Evolutionary conservation across 257 asterid species (phyloP), one percentile per base, ranked within the genome.

Genomic region (Solanum chaucha): DNA sequence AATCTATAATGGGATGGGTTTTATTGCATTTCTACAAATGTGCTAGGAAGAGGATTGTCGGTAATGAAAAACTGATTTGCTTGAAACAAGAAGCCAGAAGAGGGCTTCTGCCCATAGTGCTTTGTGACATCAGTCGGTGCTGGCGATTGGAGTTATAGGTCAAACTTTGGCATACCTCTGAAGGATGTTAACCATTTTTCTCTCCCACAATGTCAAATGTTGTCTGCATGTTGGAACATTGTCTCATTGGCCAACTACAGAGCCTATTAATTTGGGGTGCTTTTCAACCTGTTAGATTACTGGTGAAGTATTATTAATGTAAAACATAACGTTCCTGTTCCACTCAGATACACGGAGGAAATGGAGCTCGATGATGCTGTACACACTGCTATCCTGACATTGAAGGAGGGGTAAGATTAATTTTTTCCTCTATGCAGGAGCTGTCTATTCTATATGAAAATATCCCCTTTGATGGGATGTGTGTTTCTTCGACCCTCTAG

Each of bases 341-440:
- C 35, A 5, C 36, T 48, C 93, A 97, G 99, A 94, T 97, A 97
- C 84, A 95, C 98, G 2, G 98, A 97, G 88, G 99, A 96, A 86
- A 97, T 95, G 98, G 99, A 97, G 90, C 99, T 97, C 51, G 99
- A 97, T 44, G 99, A 97, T 88, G 99, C 99, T 86, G 99, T 97
- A 68, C 99, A 97, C 95, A 97, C 99, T 12, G 99, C 99, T 65
- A 97, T 97, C 82, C 90, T 97, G 94, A 97, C 99, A 30, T 92
- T 97, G 86, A 97, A 97, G 93, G 99, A 97, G 91, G 99, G 99
- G 99, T 97, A 90, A 89, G 92, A 48, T 30, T 81, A 81, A 81
- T 26, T 81, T 81, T 9, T 81, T 81, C 68, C 41, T 46, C 30
- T 46, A 48, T 81, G 30, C 68, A 48, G 44, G 44, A 38, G 71